Base-by-base conservation (phyloP, 805 yeast species). In the Wickerhamiella brachini region DNA sequence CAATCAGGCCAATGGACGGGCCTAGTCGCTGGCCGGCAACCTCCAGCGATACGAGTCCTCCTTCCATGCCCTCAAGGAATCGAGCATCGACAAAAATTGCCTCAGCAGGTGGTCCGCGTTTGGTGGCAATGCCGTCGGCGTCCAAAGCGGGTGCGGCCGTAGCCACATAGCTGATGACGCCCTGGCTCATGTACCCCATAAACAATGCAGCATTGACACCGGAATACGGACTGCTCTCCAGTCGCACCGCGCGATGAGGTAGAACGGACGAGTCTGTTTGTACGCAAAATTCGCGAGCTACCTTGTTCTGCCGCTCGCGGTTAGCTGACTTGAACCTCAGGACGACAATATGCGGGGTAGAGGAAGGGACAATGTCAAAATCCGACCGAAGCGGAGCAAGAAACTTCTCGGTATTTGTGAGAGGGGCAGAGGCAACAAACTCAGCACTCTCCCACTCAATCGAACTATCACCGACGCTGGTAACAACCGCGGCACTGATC, bases 11-110 rank as follows among this genome's bases (percentile, higher is more conserved):
- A 6, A 63, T 45, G 3, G 57, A 51, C 10, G 48, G 45, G 5
- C 51, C 52, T 3, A 29, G 43, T 15, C 51, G 38, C 39, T 26
- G 31, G 20, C 49, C 44, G 2, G 29, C 23, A 10, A 39, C 31
- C 20, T 47, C 49, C 3, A 43, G 31, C 24, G 29, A 49, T 7
- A 56, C 63, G 3, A 57, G 31, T 13, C 65, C 70, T 12, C 70
- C 70, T 21, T 64, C 65, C 70, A 67, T 67, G 12, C 68, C 67
- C 15, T 65, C 69, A 5, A 67, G 55, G 48, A 51, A 67, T 21
- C 69, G 50, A 9, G 62, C 52, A 45, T 67, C 70, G 18, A 59
- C 48, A 9, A 65, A 52, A 13, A 64, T 43, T 5, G 52, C 54
- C 10, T 51, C 51, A 31, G 55, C 55, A 26, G 29, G 31, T 4